Conservation (phyloP, 2,329 filamentous ascomycete species). For the Alternaria longipes region DNA sequence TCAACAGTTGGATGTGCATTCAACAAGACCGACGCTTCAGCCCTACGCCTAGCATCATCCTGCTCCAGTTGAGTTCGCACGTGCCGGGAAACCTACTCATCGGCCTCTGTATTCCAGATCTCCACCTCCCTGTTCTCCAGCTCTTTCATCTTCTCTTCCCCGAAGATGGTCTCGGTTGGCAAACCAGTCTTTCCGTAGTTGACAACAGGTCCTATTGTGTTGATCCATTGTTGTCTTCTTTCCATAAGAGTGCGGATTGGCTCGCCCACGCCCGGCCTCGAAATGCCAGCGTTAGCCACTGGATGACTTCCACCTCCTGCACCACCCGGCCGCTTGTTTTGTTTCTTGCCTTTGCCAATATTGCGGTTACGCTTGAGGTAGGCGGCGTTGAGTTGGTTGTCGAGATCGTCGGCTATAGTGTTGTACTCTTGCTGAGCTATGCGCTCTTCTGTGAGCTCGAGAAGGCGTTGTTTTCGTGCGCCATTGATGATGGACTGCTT, state of each 20-base stretch:
- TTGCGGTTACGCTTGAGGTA: slow-evolving; percentile 96
- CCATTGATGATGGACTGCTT: slow-evolving; percentile 88
- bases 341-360: slow-evolving; percentile 92
- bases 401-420: slow-evolving; percentile 95
- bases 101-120: slow-evolving; percentile 78
- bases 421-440: slow-evolving; percentile 98
- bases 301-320: slow-evolving; percentile 74
- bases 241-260: slow-evolving; percentile 93
- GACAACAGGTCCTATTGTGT: slow-evolving; percentile 89
- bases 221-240: slow-evolving; percentile 85
- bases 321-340: slow-evolving; percentile 77
- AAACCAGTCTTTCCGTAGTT: slow-evolving; percentile 81
- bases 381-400: slow-evolving; percentile 91
- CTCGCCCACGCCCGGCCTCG: slow-evolving; percentile 77
- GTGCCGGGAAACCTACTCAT: slow-evolving; percentile 60
- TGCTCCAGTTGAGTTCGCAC: background rate
- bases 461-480: slow-evolving; percentile 84
- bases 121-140: slow-evolving; percentile 80
- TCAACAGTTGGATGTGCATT: background rate
- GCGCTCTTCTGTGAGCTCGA: slow-evolving; percentile 87
- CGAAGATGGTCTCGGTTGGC: slow-evolving; percentile 80
- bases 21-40: background rate
- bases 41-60: background rate
- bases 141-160: slow-evolving; percentile 74
- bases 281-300: slow-evolving; percentile 50